Evolutionary conservation across 768 basidiomycete genomes (phyloP).

Genomic region (Auriscalpium microsporum): DNA sequence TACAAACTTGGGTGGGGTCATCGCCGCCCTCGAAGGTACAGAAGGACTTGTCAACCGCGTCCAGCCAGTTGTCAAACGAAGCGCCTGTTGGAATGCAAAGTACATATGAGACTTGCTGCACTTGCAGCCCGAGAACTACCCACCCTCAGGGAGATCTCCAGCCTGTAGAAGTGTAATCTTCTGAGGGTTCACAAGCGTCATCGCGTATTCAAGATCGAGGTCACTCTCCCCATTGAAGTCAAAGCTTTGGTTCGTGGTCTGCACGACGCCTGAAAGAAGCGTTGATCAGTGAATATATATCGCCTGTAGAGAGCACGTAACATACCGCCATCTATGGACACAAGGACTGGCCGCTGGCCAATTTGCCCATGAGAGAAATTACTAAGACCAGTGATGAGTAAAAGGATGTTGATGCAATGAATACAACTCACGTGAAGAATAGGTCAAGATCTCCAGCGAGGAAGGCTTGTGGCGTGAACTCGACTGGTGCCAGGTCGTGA

Average conservation of each 20-base stretch:
- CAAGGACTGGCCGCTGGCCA: slow-evolving; percentile 30
- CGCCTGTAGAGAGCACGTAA: neutral
- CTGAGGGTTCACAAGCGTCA: slow-evolving; percentile 37
- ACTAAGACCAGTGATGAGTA: slow-evolving; percentile 2
- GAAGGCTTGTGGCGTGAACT: slow-evolving; percentile 35
- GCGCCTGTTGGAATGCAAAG: neutral
- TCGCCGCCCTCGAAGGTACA: slow-evolving; percentile 8
- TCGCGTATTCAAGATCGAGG: slow-evolving; percentile 65
- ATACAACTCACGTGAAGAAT: slow-evolving; percentile 23
- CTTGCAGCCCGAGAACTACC: neutral
- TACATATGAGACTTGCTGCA: neutral
- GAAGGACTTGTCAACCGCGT: slow-evolving; percentile 11
- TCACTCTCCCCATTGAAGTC: slow-evolving; percentile 57
- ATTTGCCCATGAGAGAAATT: slow-evolving; percentile 34
- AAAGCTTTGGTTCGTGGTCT: slow-evolving; percentile 36
- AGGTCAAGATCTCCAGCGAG: slow-evolving; percentile 33
- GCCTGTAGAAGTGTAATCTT: slow-evolving; percentile 32
- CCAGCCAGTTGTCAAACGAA: slow-evolving; percentile 12
- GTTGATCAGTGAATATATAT: neutral
- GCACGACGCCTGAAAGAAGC: slow-evolving; percentile 27
- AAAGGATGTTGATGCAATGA: neutral
- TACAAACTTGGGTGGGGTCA: neutral
- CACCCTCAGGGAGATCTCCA: slow-evolving; percentile 24
- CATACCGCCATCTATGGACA: slow-evolving; percentile 29
- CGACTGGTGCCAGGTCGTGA: slow-evolving; percentile 23